These are phyloP conservation scores for Amyloporia xantha DNA, from an alignment of 768 basidiomycete genomes.

Conservation along the genomic window DNA sequence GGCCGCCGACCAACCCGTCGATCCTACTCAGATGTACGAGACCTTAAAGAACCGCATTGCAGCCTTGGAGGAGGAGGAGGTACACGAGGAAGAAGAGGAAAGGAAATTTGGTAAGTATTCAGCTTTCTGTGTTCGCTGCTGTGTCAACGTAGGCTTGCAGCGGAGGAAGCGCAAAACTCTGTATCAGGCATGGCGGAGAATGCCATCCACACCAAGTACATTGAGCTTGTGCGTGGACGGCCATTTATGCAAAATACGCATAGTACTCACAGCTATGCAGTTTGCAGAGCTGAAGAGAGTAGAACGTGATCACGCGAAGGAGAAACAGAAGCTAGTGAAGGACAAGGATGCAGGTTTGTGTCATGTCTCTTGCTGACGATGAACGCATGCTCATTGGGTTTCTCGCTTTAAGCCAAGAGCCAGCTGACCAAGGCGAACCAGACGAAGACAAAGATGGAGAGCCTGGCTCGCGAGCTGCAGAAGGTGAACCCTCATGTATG, in stretches of 20 bases:
- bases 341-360: constrained; percentile 80
- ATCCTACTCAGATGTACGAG: constrained; percentile 85
- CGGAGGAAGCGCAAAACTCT: constrained; percentile 83
- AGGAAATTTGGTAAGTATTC: constrained; percentile 56
- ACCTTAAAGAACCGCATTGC: constrained; percentile 85
- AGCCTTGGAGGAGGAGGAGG: constrained; percentile 83
- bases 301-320: constrained; percentile 86
- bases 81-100: constrained; percentile 84
- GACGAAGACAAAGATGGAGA: constrained; percentile 86
- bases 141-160: constrained; percentile 30
- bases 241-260: background rate
- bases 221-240: constrained; percentile 63
- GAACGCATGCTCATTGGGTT: constrained; percentile 14
- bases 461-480: constrained; percentile 81
- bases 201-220: constrained; percentile 78
- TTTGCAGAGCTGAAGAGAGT: constrained; percentile 84
- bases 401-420: constrained; percentile 54
- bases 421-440: constrained; percentile 85
- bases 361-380: constrained; percentile 7
- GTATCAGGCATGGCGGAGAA: constrained; percentile 81
- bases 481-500: constrained; percentile 46
- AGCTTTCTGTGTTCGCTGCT: constrained; percentile 2
- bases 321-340: constrained; percentile 85
- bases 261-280: constrained; percentile 31
- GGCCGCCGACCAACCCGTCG: constrained; percentile 65